Conservation (phyloP, 352 stramenopile genomes). For the Phytophthora megakarya region DNA sequence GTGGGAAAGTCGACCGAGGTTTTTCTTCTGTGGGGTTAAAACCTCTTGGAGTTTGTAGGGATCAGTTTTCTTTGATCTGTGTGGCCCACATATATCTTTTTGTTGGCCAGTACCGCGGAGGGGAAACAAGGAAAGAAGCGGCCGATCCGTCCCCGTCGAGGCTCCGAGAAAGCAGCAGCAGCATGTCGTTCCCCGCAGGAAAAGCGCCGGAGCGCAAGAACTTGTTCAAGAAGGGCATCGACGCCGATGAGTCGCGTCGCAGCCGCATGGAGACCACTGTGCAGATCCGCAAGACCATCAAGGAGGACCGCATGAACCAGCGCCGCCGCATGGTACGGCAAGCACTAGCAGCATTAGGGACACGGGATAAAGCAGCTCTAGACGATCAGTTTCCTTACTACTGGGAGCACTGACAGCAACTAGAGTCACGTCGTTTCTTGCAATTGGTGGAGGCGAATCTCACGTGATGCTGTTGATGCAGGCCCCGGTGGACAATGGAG, state of each 20-base stretch:
- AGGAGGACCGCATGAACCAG: constrained; percentile 84
- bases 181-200: constrained; percentile 73
- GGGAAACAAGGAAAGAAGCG: constrained; percentile 41
- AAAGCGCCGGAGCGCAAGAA: constrained; percentile 77
- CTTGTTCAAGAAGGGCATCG: constrained; percentile 84
- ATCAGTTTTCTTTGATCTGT: constrained; percentile 20
- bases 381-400: neutral
- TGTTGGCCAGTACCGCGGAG: constrained; percentile 30
- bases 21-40: constrained; percentile 25
- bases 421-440: constrained; percentile 13
- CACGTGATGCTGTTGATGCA: constrained; percentile 28
- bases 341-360: neutral
- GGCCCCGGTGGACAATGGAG: constrained; percentile 25
- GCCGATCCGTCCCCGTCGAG: constrained; percentile 14
- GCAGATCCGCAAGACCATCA: constrained; percentile 86
- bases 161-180: constrained; percentile 17
- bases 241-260: constrained; percentile 74
- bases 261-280: constrained; percentile 80
- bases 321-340: constrained; percentile 67
- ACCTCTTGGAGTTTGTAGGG: constrained; percentile 26
- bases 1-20: constrained; percentile 23
- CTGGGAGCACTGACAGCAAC: neutral
- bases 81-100: constrained; percentile 31
- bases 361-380: neutral
- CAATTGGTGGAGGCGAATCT: constrained; percentile 10